Evolutionary conservation across 2,329 filamentous ascomycete genomes (phyloP), one percentile per base, ranked within the genome.

Genomic region (Sporothrix globosa): DNA sequence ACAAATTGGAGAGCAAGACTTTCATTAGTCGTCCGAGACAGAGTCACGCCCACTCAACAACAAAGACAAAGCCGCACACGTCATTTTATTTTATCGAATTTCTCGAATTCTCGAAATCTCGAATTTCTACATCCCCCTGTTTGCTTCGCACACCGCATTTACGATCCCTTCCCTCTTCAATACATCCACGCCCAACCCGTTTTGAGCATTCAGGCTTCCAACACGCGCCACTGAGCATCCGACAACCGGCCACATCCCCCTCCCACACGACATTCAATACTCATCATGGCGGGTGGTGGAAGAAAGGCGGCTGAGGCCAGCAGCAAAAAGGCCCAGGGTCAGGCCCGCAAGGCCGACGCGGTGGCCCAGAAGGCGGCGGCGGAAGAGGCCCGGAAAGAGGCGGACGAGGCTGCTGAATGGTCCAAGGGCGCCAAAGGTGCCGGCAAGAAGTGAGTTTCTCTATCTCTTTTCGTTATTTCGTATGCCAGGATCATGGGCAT

Each of bases 281-380:
- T n/a, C 34, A 54, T 74, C 74, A 94, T 94, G 91, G 90, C 85
- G 39, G 87, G 86, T 75, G 87, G 86, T 75, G 92, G 92, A 81
- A 94, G 92, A 80, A 87, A 84, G 69, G 88, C 84, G 68, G 91
- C 91, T 68, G 91, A 91, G 69, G 93, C 96, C 73, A 93, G 91
- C 82, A 91, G 86, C 80, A 98, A 97, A 83, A 98, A 98, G 84
- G 93, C 83, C 2, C 88, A 90, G 10, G 96, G 95, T 74, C 93
- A 97, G 80, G 93, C 94, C 73, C 88, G 93, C 82, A 98, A 99
- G 85, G 93, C 93, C 73, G 93, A 97, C 65, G 90, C 89, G 3
- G 95, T 93, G 0, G 91, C 92, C 10, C 82, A 86, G 70, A 98
- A 98, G 82, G 86, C 90, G 71, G 92, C 92, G 0, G 88, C 81